phyloP scores from a whole-genome alignment of 1,284 basidiomycete species.

The Sporisorium graminicola region DNA sequence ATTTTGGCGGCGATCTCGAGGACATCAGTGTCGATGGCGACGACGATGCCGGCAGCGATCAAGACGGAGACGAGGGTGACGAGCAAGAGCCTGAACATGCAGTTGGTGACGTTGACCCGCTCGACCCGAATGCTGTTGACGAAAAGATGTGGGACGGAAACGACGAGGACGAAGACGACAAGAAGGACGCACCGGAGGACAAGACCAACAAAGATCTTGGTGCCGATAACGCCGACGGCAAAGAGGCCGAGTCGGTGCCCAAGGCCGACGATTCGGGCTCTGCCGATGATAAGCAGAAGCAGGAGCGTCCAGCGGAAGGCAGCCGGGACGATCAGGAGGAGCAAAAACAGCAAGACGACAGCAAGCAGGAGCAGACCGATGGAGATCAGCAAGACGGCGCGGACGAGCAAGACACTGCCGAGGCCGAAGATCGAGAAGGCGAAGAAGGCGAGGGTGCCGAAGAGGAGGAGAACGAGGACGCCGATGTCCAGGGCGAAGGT shows the following conservation, averaged over 20 bases:
- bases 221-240: slow-evolving; percentile 69
- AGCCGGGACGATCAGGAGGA: slow-evolving; percentile 72
- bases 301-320: slow-evolving; percentile 71
- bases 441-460: slow-evolving; percentile 59
- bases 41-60: slow-evolving; percentile 74
- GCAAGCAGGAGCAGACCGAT: slow-evolving; percentile 25
- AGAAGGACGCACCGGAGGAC: slow-evolving; percentile 60
- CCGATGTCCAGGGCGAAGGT: slow-evolving; percentile 70
- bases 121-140: slow-evolving; percentile 89
- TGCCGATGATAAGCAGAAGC: slow-evolving; percentile 67
- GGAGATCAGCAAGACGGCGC: slow-evolving; percentile 21
- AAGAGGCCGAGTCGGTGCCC: slow-evolving; percentile 46
- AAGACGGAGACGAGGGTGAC: slow-evolving; percentile 71
- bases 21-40: slow-evolving; percentile 72
- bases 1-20: slow-evolving; percentile 83
- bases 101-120: slow-evolving; percentile 84
- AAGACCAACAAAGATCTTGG: slow-evolving; percentile 70
- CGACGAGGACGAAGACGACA: slow-evolving; percentile 75
- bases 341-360: slow-evolving; percentile 67
- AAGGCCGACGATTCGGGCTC: slow-evolving; percentile 37
- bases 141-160: slow-evolving; percentile 98
- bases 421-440: slow-evolving; percentile 58
- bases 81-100: slow-evolving; percentile 82
- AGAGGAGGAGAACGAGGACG: slow-evolving; percentile 66
- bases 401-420: slow-evolving; percentile 37